Evolutionary conservation across 179 eudicot genomes (phyloP).

Genomic region (Beta lomatogona): DNA sequence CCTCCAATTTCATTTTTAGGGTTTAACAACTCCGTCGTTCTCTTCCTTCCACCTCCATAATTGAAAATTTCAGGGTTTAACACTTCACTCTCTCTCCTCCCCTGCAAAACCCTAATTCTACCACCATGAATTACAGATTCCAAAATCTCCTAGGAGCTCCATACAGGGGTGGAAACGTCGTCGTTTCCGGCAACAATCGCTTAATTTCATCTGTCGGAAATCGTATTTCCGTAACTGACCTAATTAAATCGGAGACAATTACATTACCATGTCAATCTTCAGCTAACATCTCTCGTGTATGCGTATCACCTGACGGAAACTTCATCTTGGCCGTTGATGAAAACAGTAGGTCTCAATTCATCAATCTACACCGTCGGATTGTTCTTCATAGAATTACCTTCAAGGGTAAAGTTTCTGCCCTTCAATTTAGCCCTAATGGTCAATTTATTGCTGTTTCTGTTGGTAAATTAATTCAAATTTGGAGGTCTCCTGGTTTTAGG

Average conservation of each 20-base stretch:
- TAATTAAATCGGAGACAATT: conserved; percentile 69
- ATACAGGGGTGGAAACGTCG: conserved; percentile 84
- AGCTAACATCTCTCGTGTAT: conserved; percentile 65
- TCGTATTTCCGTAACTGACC: conserved; percentile 84
- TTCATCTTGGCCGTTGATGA: conserved; percentile 81
- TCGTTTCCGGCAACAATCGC: conserved; percentile 54
- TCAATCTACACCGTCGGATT: conserved; percentile 69
- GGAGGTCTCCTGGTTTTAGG: conserved; percentile 86
- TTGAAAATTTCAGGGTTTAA: conserved; percentile 28
- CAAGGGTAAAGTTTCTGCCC: conserved; percentile 58
- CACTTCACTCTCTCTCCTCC: not conserved
- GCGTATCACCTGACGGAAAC: conserved; percentile 74
- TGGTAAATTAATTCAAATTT: conserved; percentile 79
- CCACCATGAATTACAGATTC: conserved; percentile 76
- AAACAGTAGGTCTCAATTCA: conserved; percentile 63
- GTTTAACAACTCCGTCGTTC: conserved; percentile 18
- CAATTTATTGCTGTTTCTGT: conserved; percentile 63
- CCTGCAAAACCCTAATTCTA: not conserved
- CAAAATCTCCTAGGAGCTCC: conserved; percentile 92
- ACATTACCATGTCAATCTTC: conserved; percentile 81
- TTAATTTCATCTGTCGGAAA: conserved; percentile 79
- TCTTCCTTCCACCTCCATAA: not conserved
- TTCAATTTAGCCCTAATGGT: conserved; percentile 77
- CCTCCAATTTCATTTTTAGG: conserved; percentile 16
- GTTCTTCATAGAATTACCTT: conserved; percentile 81